phyloP scores from a whole-genome alignment of 352 stramenopile genomes.

The Globisporangium acanthophoron region DNA sequence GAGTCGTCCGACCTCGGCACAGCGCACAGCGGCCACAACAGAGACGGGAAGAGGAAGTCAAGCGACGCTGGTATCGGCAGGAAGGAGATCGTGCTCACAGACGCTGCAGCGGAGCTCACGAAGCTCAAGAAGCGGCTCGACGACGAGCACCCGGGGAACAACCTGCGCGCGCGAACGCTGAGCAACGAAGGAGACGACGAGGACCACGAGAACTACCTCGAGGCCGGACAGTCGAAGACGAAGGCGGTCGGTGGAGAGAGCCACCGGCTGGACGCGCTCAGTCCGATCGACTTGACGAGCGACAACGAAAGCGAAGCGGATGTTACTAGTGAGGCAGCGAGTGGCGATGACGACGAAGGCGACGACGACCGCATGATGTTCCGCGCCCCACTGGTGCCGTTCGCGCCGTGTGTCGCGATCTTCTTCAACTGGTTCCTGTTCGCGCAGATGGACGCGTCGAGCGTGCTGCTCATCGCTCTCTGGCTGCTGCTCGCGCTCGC shows the following conservation, averaged over 20 bases:
- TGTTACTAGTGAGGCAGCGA: background rate
- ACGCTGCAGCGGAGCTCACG: background rate
- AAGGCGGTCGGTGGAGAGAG: slow-evolving; percentile 5
- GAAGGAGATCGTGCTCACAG: slow-evolving; percentile 4
- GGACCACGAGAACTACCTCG: background rate
- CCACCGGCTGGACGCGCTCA: background rate
- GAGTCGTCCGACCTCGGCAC: background rate
- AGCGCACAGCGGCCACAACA: background rate
- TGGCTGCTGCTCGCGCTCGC: slow-evolving; percentile 65
- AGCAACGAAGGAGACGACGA: slow-evolving; percentile 20
- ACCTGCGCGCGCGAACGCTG: slow-evolving; percentile 5
- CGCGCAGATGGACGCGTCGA: slow-evolving; percentile 65
- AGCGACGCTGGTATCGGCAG: background rate
- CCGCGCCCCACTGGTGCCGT: slow-evolving; percentile 66
- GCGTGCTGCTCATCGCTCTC: slow-evolving; percentile 54
- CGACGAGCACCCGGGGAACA: slow-evolving; percentile 2
- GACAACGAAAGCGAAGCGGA: slow-evolving; percentile 3
- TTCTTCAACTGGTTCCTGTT: slow-evolving; percentile 89
- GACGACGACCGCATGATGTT: slow-evolving; percentile 24
- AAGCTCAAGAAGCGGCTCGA: slow-evolving; percentile 4
- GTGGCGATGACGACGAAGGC: background rate
- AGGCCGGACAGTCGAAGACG: slow-evolving; percentile 11
- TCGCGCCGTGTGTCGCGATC: slow-evolving; percentile 72
- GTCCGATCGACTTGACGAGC: background rate
- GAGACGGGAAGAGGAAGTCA: background rate